phyloP scores from a whole-genome alignment of 2,329 filamentous ascomycete genomes.

The Diatrype stigma region DNA sequence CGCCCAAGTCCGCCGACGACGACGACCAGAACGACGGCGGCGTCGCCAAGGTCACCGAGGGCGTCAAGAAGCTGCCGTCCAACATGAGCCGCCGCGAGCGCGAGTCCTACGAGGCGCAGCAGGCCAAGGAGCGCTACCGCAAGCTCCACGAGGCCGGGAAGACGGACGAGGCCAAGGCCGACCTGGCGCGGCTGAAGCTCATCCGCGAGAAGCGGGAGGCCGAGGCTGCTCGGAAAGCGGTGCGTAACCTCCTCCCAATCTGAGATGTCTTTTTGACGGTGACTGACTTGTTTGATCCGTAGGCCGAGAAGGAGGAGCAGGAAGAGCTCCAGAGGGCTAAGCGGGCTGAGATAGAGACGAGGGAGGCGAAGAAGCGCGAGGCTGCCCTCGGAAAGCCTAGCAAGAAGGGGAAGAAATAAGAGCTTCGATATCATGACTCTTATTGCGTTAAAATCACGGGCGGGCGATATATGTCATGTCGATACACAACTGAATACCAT shows the following conservation, averaged over 20 bases:
- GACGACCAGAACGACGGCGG: too few species aligned
- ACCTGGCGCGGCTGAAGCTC: constrained; percentile 75
- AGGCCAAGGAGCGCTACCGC: constrained; percentile 85
- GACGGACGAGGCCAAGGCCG: constrained; percentile 90
- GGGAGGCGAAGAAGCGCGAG: constrained; percentile 53
- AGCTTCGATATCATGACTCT: background rate
- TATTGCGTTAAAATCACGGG: too few species aligned
- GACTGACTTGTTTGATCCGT: constrained; percentile 19
- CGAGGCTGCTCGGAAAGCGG: constrained; percentile 78
- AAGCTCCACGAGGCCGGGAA: constrained; percentile 92
- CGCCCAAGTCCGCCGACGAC: constrained; percentile 37
- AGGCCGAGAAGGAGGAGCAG: constrained; percentile 57
- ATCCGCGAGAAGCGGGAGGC: constrained; percentile 84
- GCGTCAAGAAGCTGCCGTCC: constrained; percentile 50
- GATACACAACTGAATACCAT: too few species aligned
- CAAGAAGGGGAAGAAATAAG: constrained; percentile 44
- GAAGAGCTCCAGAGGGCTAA: constrained; percentile 48
- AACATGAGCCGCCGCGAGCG: constrained; percentile 49
- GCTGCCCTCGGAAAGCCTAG: constrained; percentile 41
- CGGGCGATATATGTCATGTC: too few species aligned
- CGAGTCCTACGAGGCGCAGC: constrained; percentile 78
- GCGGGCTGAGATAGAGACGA: constrained; percentile 48
- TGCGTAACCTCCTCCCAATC: constrained; percentile 41
- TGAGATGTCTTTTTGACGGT: too few species aligned
- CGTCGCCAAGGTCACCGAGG: constrained; percentile 50